These are phyloP conservation scores for Dothistroma pini DNA, from an alignment of 2,329 filamentous ascomycete species.

Conservation along the genomic window DNA sequence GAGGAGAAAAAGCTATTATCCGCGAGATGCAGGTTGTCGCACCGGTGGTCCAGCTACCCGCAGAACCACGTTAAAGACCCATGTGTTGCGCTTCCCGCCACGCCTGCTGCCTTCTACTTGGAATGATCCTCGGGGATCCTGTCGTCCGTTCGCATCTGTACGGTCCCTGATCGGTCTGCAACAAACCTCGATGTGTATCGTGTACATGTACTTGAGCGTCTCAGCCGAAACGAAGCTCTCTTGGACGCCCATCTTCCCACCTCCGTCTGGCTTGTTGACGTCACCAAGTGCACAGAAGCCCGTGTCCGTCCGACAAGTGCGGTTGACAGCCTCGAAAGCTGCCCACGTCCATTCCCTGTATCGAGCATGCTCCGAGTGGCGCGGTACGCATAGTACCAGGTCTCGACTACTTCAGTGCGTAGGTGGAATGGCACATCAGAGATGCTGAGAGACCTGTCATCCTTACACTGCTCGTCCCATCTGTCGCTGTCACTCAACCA, in stretches of 20 bases:
- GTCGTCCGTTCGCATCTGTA: no score
- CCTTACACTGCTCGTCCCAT: slow-evolving; percentile 12
- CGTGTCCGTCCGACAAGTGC: slow-evolving; percentile 24
- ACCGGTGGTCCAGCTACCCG: no score
- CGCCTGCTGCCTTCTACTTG: no score
- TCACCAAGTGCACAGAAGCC: slow-evolving; percentile 28
- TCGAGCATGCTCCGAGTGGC: slow-evolving; percentile 30
- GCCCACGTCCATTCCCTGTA: slow-evolving; percentile 30
- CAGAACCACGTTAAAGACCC: no score
- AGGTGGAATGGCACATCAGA: slow-evolving; percentile 20
- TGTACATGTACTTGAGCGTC: slow-evolving; percentile 28
- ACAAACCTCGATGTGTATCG: slow-evolving; percentile 25
- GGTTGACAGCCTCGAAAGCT: slow-evolving; percentile 25
- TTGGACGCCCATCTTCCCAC: slow-evolving; percentile 19
- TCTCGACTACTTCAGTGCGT: slow-evolving; percentile 31
- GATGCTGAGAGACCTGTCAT: slow-evolving; percentile 16
- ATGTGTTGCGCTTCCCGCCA: no score
- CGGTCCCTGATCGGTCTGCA: slow-evolving; percentile 5
- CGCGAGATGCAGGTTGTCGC: no score
- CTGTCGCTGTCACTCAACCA: no score
- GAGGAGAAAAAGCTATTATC: no score
- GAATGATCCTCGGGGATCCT: no score
- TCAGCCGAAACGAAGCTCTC: slow-evolving; percentile 29
- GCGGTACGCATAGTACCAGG: slow-evolving; percentile 34
- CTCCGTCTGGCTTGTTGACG: slow-evolving; percentile 23